Evolutionary conservation across 73 alveolate species (phyloP).

Genomic region (Paramecium pentaurelia): DNA sequence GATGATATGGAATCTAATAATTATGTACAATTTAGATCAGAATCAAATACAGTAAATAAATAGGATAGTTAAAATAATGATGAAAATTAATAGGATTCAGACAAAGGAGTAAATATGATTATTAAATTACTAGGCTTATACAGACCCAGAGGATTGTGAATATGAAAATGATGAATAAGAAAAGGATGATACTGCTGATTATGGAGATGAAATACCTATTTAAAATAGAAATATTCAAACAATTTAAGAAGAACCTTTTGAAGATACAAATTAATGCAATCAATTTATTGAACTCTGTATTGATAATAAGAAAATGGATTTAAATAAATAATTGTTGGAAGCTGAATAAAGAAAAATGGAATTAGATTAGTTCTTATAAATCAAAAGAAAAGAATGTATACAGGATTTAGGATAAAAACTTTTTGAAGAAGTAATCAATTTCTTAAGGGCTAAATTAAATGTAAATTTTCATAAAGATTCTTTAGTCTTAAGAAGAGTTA

Average conservation of each 20-base stretch:
- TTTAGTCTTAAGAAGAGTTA: conserved; percentile 46
- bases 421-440: conserved; percentile 33
- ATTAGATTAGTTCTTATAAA: neutral
- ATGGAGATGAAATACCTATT: neutral
- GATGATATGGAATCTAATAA: neutral
- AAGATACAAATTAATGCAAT: neutral
- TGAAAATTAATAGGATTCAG: neutral
- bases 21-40: neutral
- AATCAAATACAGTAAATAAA: neutral
- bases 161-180: neutral
- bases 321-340: conserved; percentile 5
- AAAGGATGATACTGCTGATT: conserved; percentile 1
- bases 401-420: conserved; percentile 36
- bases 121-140: neutral
- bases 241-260: neutral
- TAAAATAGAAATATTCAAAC: neutral
- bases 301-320: conserved; percentile 37
- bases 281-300: neutral
- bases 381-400: conserved; percentile 30
- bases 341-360: conserved; percentile 44
- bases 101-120: neutral
- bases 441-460: conserved; percentile 50
- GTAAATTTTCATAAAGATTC: neutral
- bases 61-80: neutral
- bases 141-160: conserved; percentile 26